These are phyloP conservation scores for Pyrenula massariospora DNA, from an alignment of 495 filamentous ascomycete species.

Conservation along the genomic window DNA sequence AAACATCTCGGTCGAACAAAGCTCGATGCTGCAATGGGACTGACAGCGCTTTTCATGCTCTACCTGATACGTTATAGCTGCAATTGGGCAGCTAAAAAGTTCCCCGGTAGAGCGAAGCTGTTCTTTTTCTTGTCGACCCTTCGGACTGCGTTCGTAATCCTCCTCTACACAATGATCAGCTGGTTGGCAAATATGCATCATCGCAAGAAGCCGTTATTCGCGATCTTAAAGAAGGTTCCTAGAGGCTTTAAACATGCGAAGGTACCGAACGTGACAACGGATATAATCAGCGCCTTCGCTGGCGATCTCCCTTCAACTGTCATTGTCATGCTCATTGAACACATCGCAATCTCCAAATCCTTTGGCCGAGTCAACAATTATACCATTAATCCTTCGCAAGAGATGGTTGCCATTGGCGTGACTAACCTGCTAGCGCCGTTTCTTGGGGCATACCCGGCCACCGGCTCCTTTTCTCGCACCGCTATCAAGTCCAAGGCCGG, in stretches of 20 bases:
- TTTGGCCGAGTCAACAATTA: constrained; percentile 97
- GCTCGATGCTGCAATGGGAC: constrained; percentile 79
- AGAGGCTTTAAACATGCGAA: constrained; percentile 70
- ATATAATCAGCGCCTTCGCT: constrained; percentile 50
- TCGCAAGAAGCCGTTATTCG: constrained; percentile 38
- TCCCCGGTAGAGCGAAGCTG: constrained; percentile 55
- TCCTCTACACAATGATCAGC: constrained; percentile 89
- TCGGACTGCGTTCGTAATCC: constrained; percentile 81
- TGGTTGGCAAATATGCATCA: constrained; percentile 63
- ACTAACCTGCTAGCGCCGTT: constrained; percentile 89
- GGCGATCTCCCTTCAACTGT: constrained; percentile 64
- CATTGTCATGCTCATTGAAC: constrained; percentile 91
- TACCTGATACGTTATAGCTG: constrained; percentile 69
- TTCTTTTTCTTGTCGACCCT: constrained; percentile 88
- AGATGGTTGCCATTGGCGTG: constrained; percentile 89
- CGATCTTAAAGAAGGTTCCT: constrained; percentile 65
- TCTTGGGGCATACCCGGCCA: constrained; percentile 87
- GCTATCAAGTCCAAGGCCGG: constrained; percentile 98
- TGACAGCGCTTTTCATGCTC: constrained; percentile 71
- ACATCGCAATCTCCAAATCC: constrained; percentile 96
- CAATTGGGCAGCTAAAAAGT: constrained; percentile 53
- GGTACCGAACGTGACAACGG: constrained; percentile 57
- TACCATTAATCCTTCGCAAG: constrained; percentile 93
- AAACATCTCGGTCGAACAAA: constrained; percentile 57
- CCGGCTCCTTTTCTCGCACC: constrained; percentile 92